Evolutionary conservation across 371 early-diverging fungal species (phyloP).

Genomic region (Zychaea mexicana): DNA sequence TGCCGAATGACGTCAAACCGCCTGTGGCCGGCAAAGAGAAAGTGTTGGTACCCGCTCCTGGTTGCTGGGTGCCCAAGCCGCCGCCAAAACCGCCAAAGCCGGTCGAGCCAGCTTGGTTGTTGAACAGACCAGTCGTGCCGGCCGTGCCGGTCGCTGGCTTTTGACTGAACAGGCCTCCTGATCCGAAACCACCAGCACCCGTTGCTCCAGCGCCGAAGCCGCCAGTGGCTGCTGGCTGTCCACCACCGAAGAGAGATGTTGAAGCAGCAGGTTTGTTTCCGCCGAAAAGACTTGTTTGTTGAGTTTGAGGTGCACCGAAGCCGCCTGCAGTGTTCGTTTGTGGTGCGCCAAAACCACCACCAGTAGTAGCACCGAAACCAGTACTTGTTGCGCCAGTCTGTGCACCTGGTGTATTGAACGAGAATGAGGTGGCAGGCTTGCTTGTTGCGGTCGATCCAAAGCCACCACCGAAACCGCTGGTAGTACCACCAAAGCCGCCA

Average conservation of each 20-base stretch:
- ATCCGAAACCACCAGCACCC: neutral
- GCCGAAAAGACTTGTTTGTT: conserved; percentile 43
- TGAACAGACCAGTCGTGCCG: conserved; percentile 22
- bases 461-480: conserved; percentile 47
- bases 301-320: conserved; percentile 29
- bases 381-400: conserved; percentile 20
- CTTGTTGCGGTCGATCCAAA: conserved; percentile 47
- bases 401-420: conserved; percentile 26
- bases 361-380: conserved; percentile 27
- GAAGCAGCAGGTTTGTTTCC: conserved; percentile 33
- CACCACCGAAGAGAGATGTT: conserved; percentile 1
- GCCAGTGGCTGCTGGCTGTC: neutral
- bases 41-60: conserved; percentile 18
- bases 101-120: conserved; percentile 18
- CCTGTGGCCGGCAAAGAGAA: conserved; percentile 46
- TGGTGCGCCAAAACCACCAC: conserved; percentile 5
- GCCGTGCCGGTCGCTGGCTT: neutral
- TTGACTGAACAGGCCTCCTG: neutral
- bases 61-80: conserved; percentile 27
- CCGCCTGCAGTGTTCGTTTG: neutral
- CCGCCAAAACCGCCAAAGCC: conserved; percentile 27
- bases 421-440: conserved; percentile 48
- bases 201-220: conserved; percentile 1
- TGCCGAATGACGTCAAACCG: conserved; percentile 49
- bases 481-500: conserved; percentile 22